Evolutionary conservation across 495 filamentous ascomycete species (phyloP).

Genomic region (Penicillium dipodomyicola): DNA sequence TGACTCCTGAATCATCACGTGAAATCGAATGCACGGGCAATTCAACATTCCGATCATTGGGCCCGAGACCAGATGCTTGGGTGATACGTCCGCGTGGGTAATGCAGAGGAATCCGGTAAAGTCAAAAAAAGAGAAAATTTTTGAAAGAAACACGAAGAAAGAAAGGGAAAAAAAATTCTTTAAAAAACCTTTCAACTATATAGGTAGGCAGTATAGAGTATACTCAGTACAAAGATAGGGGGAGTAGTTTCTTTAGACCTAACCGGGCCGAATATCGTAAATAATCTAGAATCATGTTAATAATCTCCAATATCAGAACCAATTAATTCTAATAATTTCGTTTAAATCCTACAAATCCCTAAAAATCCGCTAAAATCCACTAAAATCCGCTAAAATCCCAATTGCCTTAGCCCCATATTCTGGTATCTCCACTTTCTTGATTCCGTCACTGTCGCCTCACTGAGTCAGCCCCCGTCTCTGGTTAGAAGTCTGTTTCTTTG

Average conservation of each 20-base stretch:
- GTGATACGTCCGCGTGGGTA: slow-evolving; percentile 4
- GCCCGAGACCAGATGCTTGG: slow-evolving; percentile 6
- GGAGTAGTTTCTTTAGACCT: not conserved
- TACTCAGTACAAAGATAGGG: not conserved
- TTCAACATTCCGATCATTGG: slow-evolving; percentile 20
- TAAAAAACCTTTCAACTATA: not conserved
- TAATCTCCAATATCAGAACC: not conserved
- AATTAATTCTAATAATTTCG: not conserved
- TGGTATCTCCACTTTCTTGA: slow-evolving; percentile 25
- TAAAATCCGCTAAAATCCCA: not conserved
- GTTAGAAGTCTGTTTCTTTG: slow-evolving; percentile 22
- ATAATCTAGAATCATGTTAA: too few relatives aligned
- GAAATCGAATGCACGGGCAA: slow-evolving; percentile 1
- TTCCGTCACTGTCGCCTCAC: slow-evolving; percentile 31
- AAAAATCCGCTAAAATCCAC: not conserved
- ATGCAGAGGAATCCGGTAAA: not conserved
- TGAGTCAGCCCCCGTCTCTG: slow-evolving; percentile 29
- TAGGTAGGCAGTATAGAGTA: not conserved
- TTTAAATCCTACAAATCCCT: not conserved
- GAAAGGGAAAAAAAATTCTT: not conserved
- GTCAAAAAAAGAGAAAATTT: not conserved
- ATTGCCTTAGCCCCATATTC: slow-evolving; percentile 16
- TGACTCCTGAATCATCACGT: not conserved
- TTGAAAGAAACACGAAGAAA: not conserved
- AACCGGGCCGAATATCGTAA: too few relatives aligned